Conservation (phyloP, 2,329 filamentous ascomycete species). For the Tolypocladium nubicola region DNA sequence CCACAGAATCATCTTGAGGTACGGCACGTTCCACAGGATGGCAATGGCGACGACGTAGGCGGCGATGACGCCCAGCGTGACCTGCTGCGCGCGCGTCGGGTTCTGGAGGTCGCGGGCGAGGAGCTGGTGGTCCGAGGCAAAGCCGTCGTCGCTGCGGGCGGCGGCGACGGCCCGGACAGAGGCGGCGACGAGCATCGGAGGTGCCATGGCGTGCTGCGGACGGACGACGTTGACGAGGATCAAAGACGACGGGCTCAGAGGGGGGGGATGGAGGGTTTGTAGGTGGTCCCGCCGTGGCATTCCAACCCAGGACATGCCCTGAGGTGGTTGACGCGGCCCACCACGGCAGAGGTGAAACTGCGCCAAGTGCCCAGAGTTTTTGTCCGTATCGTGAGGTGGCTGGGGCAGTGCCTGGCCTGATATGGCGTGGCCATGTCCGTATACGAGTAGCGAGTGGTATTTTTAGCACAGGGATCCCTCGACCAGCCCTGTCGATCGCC, state of each 20-base stretch:
- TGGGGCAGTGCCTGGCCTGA: background rate
- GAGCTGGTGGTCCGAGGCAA: background rate
- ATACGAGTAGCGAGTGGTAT: background rate
- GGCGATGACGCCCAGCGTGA: constrained; percentile 61
- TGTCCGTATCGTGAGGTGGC: background rate
- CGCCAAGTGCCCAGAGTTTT: background rate
- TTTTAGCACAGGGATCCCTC: background rate
- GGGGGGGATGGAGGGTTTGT: too few relatives aligned
- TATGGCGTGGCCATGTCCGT: background rate
- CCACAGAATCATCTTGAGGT: constrained; percentile 65
- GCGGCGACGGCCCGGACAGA: background rate
- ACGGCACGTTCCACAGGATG: constrained; percentile 70
- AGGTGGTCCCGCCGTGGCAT: background rate
- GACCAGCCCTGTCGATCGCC: background rate
- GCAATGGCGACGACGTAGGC: constrained; percentile 65
- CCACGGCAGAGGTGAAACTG: background rate
- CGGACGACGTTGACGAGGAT: background rate
- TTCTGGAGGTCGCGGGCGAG: constrained; percentile 37
- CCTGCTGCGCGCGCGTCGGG: constrained; percentile 56
- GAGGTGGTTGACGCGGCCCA: background rate
- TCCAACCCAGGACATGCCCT: background rate
- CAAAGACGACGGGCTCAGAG: background rate
- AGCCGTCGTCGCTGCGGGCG: background rate
- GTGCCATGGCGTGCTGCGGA: background rate
- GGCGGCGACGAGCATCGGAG: background rate